phyloP scores from a whole-genome alignment of 352 stramenopile species.

The Phytophthora syringae region DNA sequence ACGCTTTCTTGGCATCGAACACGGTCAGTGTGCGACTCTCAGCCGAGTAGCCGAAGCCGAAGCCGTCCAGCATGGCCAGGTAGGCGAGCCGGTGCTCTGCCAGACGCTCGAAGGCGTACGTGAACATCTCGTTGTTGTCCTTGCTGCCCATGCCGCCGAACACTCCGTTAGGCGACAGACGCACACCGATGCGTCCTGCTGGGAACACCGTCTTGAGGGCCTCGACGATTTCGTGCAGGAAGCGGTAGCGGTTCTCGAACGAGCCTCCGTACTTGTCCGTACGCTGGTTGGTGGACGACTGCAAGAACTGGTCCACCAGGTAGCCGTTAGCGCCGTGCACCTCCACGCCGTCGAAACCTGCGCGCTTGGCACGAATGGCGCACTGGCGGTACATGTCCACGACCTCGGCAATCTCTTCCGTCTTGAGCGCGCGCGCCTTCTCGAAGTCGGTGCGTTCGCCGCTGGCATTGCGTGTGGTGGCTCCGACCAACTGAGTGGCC shows the following conservation, averaged over 20 bases:
- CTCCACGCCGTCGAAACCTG: slow-evolving; percentile 1
- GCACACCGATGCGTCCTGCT: slow-evolving; percentile 39
- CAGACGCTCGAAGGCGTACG: slow-evolving; percentile 41
- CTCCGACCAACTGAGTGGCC: not conserved
- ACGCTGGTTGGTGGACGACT: slow-evolving; percentile 4
- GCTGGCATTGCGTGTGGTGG: slow-evolving; percentile 6
- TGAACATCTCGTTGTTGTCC: slow-evolving; percentile 56
- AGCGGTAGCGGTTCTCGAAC: too few species aligned
- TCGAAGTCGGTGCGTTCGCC: not conserved
- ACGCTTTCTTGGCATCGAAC: slow-evolving; percentile 38
- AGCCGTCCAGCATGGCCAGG: slow-evolving; percentile 42
- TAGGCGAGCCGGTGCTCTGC: slow-evolving; percentile 45
- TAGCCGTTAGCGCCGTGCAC: slow-evolving; percentile 6
- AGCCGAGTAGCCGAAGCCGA: slow-evolving; percentile 42
- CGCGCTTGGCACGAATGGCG: slow-evolving; percentile 1
- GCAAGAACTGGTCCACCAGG: slow-evolving; percentile 1
- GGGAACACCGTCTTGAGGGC: too few species aligned
- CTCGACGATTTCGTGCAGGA: too few species aligned
- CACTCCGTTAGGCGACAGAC: slow-evolving; percentile 43
- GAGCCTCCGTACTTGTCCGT: slow-evolving; percentile 13
- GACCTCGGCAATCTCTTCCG: slow-evolving; percentile 2
- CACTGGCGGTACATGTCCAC: slow-evolving; percentile 11
- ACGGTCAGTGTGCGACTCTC: slow-evolving; percentile 33
- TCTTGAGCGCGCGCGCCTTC: slow-evolving; percentile 1
- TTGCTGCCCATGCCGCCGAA: slow-evolving; percentile 43